Percentiles rank a stretch among this genome's conserved stretches.
phyloP scores from a whole-genome alignment of 2,329 filamentous ascomycete species.

The Alternaria metachromatica region DNA sequence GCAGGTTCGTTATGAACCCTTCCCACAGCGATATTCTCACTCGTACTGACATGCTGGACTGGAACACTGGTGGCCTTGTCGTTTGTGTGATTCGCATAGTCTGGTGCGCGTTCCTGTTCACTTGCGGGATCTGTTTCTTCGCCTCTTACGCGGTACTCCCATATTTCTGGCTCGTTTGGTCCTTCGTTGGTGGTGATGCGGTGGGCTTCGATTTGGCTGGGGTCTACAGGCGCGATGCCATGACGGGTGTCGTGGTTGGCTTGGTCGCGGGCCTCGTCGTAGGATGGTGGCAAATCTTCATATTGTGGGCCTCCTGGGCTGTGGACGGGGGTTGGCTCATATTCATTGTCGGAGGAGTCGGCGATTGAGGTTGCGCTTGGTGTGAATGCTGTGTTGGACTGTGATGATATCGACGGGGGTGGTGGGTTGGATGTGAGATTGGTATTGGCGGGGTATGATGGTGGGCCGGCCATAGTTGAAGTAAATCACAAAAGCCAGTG shows the following conservation, averaged over 20 bases:
- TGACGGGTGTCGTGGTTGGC: constrained; percentile 37
- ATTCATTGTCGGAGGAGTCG: constrained; percentile 43
- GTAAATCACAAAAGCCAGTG: background rate
- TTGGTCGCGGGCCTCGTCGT: constrained; percentile 45
- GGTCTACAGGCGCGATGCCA: constrained; percentile 33
- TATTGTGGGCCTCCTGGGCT: constrained; percentile 44
- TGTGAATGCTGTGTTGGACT: constrained; percentile 29
- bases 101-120: constrained; percentile 29
- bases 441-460: constrained; percentile 15
- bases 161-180: constrained; percentile 29
- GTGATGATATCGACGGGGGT: constrained; percentile 24
- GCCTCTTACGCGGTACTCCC: constrained; percentile 33
- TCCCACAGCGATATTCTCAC: constrained; percentile 33
- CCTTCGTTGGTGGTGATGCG: constrained; percentile 32
- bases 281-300: constrained; percentile 47
- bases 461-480: constrained; percentile 31
- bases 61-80: constrained; percentile 29
- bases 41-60: constrained; percentile 31
- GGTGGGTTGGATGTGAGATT: constrained; percentile 14
- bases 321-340: constrained; percentile 38
- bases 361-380: constrained; percentile 38
- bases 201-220: constrained; percentile 37
- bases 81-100: constrained; percentile 25
- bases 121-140: constrained; percentile 23
- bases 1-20: constrained; percentile 3